Evolutionary conservation across 2,329 filamentous ascomycete species (phyloP).

Genomic region (Fusarium sp.): DNA sequence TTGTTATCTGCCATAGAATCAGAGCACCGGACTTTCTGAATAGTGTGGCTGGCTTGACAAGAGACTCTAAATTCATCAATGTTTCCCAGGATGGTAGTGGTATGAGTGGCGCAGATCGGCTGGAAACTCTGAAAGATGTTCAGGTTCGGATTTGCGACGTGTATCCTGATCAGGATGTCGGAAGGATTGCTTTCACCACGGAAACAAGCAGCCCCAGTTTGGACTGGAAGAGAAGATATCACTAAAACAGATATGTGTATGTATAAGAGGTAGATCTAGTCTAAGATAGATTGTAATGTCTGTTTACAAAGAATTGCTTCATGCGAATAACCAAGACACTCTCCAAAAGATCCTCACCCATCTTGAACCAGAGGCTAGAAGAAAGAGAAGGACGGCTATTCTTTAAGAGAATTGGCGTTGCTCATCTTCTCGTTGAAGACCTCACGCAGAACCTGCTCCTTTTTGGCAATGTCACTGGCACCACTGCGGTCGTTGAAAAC

Average conservation of each 20-base stretch:
- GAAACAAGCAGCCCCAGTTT: background rate
- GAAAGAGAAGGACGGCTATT: no score
- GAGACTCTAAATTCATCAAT: slow-evolving; percentile 10
- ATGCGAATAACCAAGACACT: no score
- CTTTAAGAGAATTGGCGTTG: no score
- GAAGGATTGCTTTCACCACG: background rate
- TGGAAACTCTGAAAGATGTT: background rate
- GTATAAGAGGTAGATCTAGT: background rate
- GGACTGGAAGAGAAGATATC: background rate
- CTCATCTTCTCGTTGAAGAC: no score
- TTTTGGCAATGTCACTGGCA: slow-evolving; percentile 29
- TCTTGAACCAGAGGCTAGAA: no score
- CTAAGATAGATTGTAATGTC: no score
- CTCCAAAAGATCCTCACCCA: no score
- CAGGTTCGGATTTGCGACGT: background rate
- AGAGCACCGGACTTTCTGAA: slow-evolving; percentile 19
- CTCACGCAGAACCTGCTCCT: background rate
- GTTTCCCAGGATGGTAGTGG: slow-evolving; percentile 11
- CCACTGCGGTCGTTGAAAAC: slow-evolving; percentile 50
- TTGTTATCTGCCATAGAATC: slow-evolving; percentile 1
- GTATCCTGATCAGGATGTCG: background rate
- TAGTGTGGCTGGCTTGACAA: slow-evolving; percentile 13
- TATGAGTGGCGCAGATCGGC: background rate
- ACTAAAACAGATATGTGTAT: background rate
- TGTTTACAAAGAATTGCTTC: no score